Evolutionary conservation across 2,329 filamentous ascomycete genomes (phyloP).

Genomic region (Exutisphaerella laricina): DNA sequence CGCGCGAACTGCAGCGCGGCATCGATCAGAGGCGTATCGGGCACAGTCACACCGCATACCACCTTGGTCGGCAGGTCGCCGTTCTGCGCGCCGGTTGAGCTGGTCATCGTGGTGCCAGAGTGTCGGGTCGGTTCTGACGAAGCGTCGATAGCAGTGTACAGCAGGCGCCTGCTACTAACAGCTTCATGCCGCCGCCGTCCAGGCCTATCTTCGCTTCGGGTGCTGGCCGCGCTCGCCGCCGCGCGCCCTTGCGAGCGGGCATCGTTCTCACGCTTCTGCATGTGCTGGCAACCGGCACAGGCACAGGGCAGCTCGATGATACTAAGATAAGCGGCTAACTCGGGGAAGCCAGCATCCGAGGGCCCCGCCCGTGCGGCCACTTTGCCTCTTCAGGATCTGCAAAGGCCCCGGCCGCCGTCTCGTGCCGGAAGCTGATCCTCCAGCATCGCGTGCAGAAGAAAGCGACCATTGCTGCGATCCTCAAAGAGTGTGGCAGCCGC

Average conservation of each 20-base stretch:
- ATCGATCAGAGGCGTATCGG: conserved; percentile 35
- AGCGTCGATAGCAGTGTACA: neutral
- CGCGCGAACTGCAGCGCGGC: conserved; percentile 33
- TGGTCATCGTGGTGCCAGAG: neutral
- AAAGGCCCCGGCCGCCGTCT: too few relatives aligned
- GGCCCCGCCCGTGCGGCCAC: too few relatives aligned
- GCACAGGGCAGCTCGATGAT: neutral
- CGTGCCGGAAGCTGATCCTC: neutral
- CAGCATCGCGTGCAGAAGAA: conserved; percentile 3
- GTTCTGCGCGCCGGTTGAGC: neutral
- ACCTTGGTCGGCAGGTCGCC: conserved; percentile 10
- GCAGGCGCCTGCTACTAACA: neutral
- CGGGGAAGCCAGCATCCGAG: too few relatives aligned
- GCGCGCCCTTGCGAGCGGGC: too few relatives aligned
- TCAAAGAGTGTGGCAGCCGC: too few relatives aligned
- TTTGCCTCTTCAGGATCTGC: too few relatives aligned
- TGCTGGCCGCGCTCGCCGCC: too few relatives aligned
- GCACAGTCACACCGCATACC: conserved; percentile 32
- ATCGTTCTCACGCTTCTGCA: too few relatives aligned
- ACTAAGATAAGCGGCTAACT: too few relatives aligned
- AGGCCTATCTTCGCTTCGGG: neutral
- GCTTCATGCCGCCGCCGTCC: too few relatives aligned
- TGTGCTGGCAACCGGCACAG: neutral
- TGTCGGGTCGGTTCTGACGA: neutral
- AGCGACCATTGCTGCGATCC: too few relatives aligned